Base-by-base conservation (phyloP, 179 eudicot genomes). In the Carnegiea gigantea region DNA sequence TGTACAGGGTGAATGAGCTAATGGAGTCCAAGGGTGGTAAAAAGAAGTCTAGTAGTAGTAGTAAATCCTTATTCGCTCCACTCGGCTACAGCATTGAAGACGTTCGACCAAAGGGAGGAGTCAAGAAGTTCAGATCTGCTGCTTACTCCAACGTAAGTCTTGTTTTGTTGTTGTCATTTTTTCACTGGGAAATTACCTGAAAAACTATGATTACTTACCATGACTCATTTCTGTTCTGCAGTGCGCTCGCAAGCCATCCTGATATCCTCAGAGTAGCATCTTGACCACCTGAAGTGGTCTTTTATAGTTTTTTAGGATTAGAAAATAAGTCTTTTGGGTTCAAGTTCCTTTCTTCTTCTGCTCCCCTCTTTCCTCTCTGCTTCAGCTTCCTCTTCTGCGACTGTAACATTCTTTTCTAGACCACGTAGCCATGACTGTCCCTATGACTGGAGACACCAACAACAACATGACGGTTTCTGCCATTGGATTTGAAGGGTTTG, bases 211-310 rank as follows among this genome's bases (percentile, higher is more conserved):
- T 70, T 81, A 6, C 77, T 85, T 33, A 82, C 18, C 10, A 36
- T 68, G 75, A 0, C 46, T 76, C 72, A 5, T 75, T 65, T 46
- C 15, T 77, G 62, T 84, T 82, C 60, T 95, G 93, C 98, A 94
- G 97, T 92, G 97, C 89, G 92, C 91, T 73, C 97, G 99, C 87
- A 93, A 91, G 73, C 98, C 99, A 85, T 97, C 99, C 97, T 95
- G 99, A 97, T 88, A 88, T 84, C 75, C 10, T 21, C 15, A 21
- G 48, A 65, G 46, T 33, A 54, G 20, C 20, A 30, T 28, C 88
- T 73, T 73, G 85, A 70, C 87, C 90, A 71, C 77, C 70, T 40
- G 83, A 51, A 83, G 92, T 86, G 85, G 82, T 83, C 70, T 43
- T 28, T 65, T 75, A 72, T 85, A 62, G 70, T 11, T 77, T 82